phyloP scores from a whole-genome alignment of 768 basidiomycete species.

The Ephemerocybe angulata region DNA sequence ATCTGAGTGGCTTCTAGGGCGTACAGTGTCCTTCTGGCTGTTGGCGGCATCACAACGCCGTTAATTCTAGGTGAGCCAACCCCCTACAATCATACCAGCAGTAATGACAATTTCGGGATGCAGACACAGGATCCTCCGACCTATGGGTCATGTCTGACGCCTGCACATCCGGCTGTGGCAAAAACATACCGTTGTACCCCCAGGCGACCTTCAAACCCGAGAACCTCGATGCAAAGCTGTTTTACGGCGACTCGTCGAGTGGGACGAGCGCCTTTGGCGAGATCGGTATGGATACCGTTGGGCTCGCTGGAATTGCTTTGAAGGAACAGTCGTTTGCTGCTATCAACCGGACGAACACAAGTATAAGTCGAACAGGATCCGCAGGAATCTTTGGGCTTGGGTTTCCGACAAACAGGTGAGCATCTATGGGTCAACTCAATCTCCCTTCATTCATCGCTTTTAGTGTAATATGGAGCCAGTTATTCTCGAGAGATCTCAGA shows the following conservation, averaged over 20 bases:
- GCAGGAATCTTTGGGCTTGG: conserved; percentile 74
- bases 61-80: conserved; percentile 54
- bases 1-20: conserved; percentile 38
- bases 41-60: conserved; percentile 51
- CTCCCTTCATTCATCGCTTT: too few relatives aligned
- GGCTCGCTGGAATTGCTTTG: conserved; percentile 49
- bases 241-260: conserved; percentile 70
- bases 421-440: too few relatives aligned
- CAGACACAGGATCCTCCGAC: conserved; percentile 78
- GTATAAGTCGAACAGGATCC: conserved; percentile 49
- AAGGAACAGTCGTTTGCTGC: conserved; percentile 59
- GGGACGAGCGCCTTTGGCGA: conserved; percentile 65
- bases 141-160: conserved; percentile 66
- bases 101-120: neutral
- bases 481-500: conserved; percentile 20
- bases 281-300: conserved; percentile 56
- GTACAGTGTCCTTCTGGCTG: conserved; percentile 57
- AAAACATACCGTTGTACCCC: conserved; percentile 44
- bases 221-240: conserved; percentile 44
- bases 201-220: conserved; percentile 46
- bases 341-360: conserved; percentile 67
- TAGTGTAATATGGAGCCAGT: conserved; percentile 47
- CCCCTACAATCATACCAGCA: neutral
- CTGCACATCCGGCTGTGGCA: conserved; percentile 41
- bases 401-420: conserved; percentile 68